Conservation (phyloP, 202 grass and related monocot genomes). For the Bolboschoenoplectus hybrid region DNA sequence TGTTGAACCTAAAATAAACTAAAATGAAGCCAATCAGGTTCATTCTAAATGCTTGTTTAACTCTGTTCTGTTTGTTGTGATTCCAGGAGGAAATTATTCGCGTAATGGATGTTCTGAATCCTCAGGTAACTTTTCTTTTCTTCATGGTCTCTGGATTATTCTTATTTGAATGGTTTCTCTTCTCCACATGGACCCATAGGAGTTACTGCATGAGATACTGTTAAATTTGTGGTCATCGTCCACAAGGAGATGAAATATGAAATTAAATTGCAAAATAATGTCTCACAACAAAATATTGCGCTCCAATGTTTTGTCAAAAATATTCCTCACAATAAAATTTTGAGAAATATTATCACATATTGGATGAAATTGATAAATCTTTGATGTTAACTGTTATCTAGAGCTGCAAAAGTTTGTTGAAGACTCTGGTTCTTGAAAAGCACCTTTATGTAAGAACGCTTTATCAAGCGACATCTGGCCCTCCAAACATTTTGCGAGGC, state of each 20-base stretch:
- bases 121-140: conserved; percentile 56
- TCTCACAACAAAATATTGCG: not conserved
- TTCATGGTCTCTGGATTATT: conserved; percentile 11
- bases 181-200: not conserved
- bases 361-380: conserved; percentile 16
- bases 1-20: conserved; percentile 5
- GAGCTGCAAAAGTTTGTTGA: conserved; percentile 79
- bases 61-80: conserved; percentile 33
- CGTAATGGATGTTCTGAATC: conserved; percentile 85
- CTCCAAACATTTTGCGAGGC: conserved; percentile 56
- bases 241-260: not conserved
- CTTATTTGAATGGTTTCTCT: conserved; percentile 19
- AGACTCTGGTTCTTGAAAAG: conserved; percentile 53
- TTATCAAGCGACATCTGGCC: conserved; percentile 48
- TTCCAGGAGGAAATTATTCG: conserved; percentile 81
- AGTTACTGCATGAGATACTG: not conserved
- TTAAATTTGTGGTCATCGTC: not conserved
- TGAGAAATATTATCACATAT: not conserved
- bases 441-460: conserved; percentile 55
- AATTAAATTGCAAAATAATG: conserved; percentile 13
- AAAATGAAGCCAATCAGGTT: not conserved
- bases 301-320: not conserved
- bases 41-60: conserved; percentile 25
- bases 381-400: conserved; percentile 40
- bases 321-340: not conserved